Conservation (phyloP, 441 rosid species). For the Corymbia citriodora region DNA sequence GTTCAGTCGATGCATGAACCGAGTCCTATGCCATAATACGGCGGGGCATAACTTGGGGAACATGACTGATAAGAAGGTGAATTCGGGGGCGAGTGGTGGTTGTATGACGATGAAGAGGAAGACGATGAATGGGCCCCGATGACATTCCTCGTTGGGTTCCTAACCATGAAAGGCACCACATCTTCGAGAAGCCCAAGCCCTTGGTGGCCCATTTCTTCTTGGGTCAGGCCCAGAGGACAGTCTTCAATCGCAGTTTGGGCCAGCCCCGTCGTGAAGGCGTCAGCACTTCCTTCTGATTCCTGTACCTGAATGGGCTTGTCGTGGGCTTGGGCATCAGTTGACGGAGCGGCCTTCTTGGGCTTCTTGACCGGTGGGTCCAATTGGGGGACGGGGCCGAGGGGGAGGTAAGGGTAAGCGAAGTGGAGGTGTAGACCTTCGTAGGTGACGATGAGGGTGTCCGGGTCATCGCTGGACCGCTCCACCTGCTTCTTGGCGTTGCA, state of each 20-base stretch:
- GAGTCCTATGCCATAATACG: slow-evolving; percentile 21
- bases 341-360: slow-evolving; percentile 15
- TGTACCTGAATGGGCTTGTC: background rate
- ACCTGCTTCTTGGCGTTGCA: slow-evolving; percentile 89
- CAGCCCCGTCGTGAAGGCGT: background rate
- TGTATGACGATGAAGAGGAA: slow-evolving; percentile 31
- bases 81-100: slow-evolving; percentile 30
- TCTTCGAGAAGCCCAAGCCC: slow-evolving; percentile 83
- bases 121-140: slow-evolving; percentile 12
- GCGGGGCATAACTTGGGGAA: slow-evolving; percentile 29
- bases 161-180: slow-evolving; percentile 59
- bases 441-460: slow-evolving; percentile 65
- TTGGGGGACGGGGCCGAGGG: background rate
- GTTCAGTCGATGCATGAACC: slow-evolving; percentile 1
- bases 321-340: background rate
- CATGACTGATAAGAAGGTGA: slow-evolving; percentile 55
- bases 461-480: slow-evolving; percentile 62
- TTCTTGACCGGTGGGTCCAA: slow-evolving; percentile 33
- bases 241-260: background rate
- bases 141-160: slow-evolving; percentile 24
- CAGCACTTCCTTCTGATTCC: background rate
- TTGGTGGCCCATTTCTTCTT: slow-evolving; percentile 18
- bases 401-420: slow-evolving; percentile 47
- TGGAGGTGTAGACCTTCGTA: slow-evolving; percentile 88
- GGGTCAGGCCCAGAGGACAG: background rate